Evolutionary conservation across 2,329 filamentous ascomycete species (phyloP).

Genomic region (Tolypocladium paradoxum): DNA sequence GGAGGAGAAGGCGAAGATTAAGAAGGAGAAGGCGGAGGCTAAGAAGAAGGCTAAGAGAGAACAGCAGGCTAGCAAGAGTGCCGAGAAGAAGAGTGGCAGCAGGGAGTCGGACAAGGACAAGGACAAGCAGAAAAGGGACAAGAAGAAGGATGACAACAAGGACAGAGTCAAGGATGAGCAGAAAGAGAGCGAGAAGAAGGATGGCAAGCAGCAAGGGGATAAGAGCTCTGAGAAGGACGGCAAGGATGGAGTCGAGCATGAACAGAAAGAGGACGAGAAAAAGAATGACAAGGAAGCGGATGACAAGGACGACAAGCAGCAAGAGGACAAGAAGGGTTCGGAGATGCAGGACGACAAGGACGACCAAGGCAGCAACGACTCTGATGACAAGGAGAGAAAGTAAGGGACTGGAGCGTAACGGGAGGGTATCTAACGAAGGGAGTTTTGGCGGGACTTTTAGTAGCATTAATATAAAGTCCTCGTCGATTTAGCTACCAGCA

Average conservation of each 20-base stretch:
- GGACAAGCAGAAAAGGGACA: conserved; percentile 12
- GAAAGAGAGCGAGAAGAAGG: conserved; percentile 10
- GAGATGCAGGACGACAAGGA: background rate
- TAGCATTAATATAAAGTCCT: background rate
- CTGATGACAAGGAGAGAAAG: background rate
- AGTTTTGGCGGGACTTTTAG: background rate
- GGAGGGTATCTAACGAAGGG: background rate
- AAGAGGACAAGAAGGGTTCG: background rate
- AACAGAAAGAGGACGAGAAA: conserved; percentile 4
- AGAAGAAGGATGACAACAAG: conserved; percentile 12
- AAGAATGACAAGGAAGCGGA: conserved; percentile 6
- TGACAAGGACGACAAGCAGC: conserved; percentile 1
- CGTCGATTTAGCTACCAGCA: too few species aligned
- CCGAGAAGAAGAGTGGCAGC: conserved; percentile 12
- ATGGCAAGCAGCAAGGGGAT: conserved; percentile 2
- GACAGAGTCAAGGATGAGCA: conserved; percentile 9
- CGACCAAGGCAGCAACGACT: background rate
- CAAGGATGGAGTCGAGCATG: conserved; percentile 1
- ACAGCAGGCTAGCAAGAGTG: conserved; percentile 19
- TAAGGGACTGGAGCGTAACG: too few species aligned
- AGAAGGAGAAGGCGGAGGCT: conserved; percentile 27
- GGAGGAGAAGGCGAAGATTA: conserved; percentile 26
- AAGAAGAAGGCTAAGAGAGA: conserved; percentile 23
- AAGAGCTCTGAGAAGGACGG: conserved; percentile 2
- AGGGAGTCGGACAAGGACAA: conserved; percentile 13